Conservation (phyloP, 2,329 filamentous ascomycete genomes). For the Cladosporium sp. region DNA sequence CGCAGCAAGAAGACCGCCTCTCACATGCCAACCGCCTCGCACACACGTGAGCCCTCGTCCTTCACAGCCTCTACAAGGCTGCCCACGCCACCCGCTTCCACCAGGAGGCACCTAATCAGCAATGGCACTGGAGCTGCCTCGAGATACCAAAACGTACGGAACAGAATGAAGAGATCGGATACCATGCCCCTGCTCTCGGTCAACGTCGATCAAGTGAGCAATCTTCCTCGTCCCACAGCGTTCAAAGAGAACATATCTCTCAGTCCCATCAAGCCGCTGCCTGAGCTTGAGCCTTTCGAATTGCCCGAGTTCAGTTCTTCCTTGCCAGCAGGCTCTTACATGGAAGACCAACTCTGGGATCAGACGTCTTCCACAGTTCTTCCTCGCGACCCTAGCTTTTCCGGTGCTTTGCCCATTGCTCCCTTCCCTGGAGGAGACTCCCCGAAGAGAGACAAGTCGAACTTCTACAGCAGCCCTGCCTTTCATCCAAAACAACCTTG, state of each 20-base stretch:
- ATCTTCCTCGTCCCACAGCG: slow-evolving; percentile 21
- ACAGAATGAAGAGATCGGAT: slow-evolving; percentile 28
- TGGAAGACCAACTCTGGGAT: slow-evolving; percentile 13
- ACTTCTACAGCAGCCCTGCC: slow-evolving; percentile 24
- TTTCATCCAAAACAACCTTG: slow-evolving; percentile 16
- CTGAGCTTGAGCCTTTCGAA: slow-evolving; percentile 19
- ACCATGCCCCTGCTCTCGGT: slow-evolving; percentile 30
- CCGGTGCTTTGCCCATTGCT: background rate
- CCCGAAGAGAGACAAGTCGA: background rate
- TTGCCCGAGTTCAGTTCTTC: slow-evolving; percentile 13
- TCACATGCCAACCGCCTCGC: slow-evolving; percentile 22
- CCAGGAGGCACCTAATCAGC: slow-evolving; percentile 23
- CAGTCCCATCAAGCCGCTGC: slow-evolving; percentile 25
- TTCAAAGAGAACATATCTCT: slow-evolving; percentile 33
- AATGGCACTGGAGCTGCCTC: slow-evolving; percentile 16
- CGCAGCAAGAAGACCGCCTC: slow-evolving; percentile 23
- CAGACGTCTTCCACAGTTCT: background rate
- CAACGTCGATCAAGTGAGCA: slow-evolving; percentile 14
- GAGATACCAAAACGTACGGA: slow-evolving; percentile 14
- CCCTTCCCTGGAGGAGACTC: background rate
- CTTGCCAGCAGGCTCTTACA: slow-evolving; percentile 17
- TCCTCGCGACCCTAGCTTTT: slow-evolving; percentile 7
- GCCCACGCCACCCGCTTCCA: slow-evolving; percentile 23
- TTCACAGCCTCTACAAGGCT: slow-evolving; percentile 19
- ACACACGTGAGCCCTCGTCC: slow-evolving; percentile 13